These are phyloP conservation scores for Funneliformis mosseae DNA, from an alignment of 192 early-diverging fungal species.

Conservation along the genomic window DNA sequence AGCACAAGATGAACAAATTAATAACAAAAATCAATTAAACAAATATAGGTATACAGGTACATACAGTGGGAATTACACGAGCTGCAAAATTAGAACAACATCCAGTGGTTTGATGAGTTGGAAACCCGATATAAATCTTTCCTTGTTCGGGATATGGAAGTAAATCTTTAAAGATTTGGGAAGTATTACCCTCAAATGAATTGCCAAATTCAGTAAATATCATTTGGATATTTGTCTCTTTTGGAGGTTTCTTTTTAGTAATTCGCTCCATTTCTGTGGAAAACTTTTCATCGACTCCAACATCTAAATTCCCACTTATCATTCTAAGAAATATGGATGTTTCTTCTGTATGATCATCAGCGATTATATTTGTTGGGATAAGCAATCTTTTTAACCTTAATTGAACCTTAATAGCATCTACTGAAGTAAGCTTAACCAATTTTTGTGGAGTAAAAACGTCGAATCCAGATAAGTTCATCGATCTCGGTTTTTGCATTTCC, in stretches of 20 bases:
- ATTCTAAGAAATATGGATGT: conserved; percentile 73
- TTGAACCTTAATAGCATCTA: conserved; percentile 61
- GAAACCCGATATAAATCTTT: conserved; percentile 86
- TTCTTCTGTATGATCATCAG: conserved; percentile 23
- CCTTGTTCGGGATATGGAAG: conserved; percentile 79
- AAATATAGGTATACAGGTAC: no score
- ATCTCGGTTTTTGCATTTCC: conserved; percentile 59
- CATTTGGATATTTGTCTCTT: conserved; percentile 66
- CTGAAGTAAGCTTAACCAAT: conserved; percentile 68
- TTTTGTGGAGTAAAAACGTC: conserved; percentile 63
- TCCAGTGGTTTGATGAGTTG: conserved; percentile 92
- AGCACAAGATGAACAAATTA: no score
- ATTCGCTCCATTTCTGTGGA: conserved; percentile 81
- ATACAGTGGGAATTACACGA: conserved; percentile 82
- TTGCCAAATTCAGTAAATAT: conserved; percentile 76
- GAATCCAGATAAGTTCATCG: conserved; percentile 60
- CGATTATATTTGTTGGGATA: conserved; percentile 29
- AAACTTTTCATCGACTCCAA: conserved; percentile 56
- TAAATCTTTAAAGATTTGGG: conserved; percentile 70
- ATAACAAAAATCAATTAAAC: no score
- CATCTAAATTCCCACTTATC: conserved; percentile 61
- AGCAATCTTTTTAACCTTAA: conserved; percentile 51
- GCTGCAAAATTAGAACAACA: conserved; percentile 75
- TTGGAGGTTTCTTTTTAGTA: conserved; percentile 85
- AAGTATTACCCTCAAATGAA: conserved; percentile 44